A percentile compares a stretch with the other conserved stretches of the same genome.
Conservation (phyloP, 768 basidiomycete genomes). For the Boletus sensibilis region DNA sequence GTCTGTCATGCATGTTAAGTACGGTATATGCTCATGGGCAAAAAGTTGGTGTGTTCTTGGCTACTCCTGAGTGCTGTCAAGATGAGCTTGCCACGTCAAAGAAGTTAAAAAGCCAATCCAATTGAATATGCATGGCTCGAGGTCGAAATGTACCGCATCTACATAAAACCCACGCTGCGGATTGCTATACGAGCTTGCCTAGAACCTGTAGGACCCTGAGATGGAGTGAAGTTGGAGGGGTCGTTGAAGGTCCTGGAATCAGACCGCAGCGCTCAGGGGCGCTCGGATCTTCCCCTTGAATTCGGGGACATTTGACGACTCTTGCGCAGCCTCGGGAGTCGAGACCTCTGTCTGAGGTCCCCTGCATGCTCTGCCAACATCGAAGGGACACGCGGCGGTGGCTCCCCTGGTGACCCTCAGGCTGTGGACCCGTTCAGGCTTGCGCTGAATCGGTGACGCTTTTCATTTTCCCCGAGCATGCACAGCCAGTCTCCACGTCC, state of each 20-base stretch:
- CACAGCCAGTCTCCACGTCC: neutral
- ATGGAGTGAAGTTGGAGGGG: neutral
- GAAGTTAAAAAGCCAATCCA: neutral
- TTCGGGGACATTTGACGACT: neutral
- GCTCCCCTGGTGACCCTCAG: neutral
- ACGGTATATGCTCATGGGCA: neutral
- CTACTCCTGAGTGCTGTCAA: neutral
- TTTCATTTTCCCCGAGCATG: neutral
- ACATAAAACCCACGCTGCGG: constrained; percentile 9
- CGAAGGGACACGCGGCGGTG: neutral
- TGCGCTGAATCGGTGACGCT: neutral
- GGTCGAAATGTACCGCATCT: neutral
- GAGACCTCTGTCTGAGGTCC: neutral
- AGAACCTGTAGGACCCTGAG: neutral
- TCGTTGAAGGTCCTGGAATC: neutral
- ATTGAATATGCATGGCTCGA: neutral
- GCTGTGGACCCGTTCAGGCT: neutral
- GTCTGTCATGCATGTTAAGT: neutral
- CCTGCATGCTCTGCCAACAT: no score
- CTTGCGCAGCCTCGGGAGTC: neutral
- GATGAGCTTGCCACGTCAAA: neutral
- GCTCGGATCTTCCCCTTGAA: neutral
- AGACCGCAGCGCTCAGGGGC: neutral
- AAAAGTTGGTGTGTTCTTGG: neutral
- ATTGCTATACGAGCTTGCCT: constrained; percentile 3